Conservation (phyloP, 75 land plant genomes). For the Adiantum capillusveneris region DNA sequence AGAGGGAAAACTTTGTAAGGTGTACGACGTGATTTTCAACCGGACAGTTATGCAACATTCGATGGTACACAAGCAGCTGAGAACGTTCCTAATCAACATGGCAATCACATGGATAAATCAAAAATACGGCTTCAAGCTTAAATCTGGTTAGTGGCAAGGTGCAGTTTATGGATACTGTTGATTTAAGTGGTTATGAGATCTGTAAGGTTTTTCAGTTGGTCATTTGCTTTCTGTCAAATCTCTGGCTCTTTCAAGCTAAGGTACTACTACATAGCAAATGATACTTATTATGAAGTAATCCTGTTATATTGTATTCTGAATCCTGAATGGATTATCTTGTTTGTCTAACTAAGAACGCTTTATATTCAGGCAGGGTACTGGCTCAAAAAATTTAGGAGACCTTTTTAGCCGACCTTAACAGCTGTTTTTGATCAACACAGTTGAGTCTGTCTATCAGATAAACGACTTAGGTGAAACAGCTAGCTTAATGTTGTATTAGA, state of each 20-base stretch:
- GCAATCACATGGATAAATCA: constrained; percentile 30
- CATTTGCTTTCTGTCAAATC: not conserved
- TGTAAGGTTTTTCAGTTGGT: not conserved
- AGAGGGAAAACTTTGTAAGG: constrained; percentile 22
- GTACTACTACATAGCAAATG: no score
- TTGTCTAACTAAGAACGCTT: no score
- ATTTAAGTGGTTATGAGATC: not conserved
- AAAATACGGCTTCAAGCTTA: constrained; percentile 23
- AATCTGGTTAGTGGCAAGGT: constrained; percentile 9
- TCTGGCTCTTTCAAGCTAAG: no score
- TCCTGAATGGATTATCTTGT: no score
- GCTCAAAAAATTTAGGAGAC: no score
- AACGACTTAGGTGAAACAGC: no score
- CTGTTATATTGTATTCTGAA: not conserved
- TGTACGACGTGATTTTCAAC: constrained; percentile 27
- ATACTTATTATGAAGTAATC: not conserved
- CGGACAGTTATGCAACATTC: constrained; percentile 14
- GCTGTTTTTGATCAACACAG: no score
- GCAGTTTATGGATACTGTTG: not conserved
- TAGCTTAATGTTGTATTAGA: no score
- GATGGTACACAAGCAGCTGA: constrained; percentile 18
- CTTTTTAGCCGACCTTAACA: no score
- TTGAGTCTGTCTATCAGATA: no score
- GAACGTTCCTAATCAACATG: constrained; percentile 24
- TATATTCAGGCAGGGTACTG: no score